phyloP scores from a whole-genome alignment of 2,329 filamentous ascomycete genomes.

The Aspergillus pseudotamarii region DNA sequence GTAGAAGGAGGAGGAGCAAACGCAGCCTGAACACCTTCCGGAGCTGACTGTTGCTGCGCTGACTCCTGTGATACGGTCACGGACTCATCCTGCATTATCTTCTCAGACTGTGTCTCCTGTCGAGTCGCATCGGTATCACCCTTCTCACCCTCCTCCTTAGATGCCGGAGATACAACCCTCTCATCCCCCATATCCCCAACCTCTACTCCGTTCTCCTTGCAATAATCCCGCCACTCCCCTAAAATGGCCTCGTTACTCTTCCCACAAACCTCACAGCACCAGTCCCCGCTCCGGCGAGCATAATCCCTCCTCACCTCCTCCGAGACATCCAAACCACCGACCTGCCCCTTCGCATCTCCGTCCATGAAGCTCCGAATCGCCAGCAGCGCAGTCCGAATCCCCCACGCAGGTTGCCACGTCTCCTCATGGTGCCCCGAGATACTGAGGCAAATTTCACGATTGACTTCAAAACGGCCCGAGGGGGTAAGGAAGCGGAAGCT shows the following conservation, averaged over 20 bases:
- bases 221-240: conserved; percentile 65
- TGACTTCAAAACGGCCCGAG: conserved; percentile 89
- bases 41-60: background rate
- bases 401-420: conserved; percentile 98
- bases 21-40: background rate
- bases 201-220: conserved; percentile 36
- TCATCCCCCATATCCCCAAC: conserved; percentile 40
- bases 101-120: background rate
- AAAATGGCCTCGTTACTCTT: conserved; percentile 69
- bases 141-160: conserved; percentile 19
- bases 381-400: conserved; percentile 82
- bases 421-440: conserved; percentile 97
- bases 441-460: conserved; percentile 92
- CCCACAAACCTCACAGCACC: conserved; percentile 71
- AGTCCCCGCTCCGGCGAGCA: conserved; percentile 67
- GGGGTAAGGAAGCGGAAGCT: conserved; percentile 96
- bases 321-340: conserved; percentile 82
- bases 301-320: conserved; percentile 68
- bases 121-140: background rate
- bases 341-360: conserved; percentile 80
- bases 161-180: conserved; percentile 49
- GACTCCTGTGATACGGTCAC: background rate
- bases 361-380: conserved; percentile 90
- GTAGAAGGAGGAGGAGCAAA: background rate
- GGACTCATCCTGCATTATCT: background rate